Evolutionary conservation across 805 yeast genomes (phyloP).

Genomic region (Candida loeiensis): DNA sequence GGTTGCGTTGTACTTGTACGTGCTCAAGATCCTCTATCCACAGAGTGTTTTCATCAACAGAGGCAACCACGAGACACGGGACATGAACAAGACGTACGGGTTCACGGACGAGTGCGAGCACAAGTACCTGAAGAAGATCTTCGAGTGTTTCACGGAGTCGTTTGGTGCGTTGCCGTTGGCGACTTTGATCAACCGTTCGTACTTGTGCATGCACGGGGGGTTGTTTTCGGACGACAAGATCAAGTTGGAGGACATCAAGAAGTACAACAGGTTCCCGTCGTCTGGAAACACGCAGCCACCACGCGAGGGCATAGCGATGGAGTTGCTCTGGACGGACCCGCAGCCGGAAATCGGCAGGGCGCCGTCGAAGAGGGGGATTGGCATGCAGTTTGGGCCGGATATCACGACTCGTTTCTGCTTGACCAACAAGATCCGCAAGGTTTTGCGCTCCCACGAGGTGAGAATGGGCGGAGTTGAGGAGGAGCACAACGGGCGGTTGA

Average conservation of each 20-base stretch:
- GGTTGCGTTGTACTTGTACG: conserved; percentile 77
- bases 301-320: conserved; percentile 91
- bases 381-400: conserved; percentile 96
- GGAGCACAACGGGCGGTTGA: conserved; percentile 81
- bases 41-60: conserved; percentile 69
- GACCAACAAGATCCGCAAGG: conserved; percentile 65
- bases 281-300: conserved; percentile 71
- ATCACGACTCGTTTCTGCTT: conserved; percentile 77
- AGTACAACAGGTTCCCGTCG: conserved; percentile 59
- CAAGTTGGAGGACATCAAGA: conserved; percentile 69
- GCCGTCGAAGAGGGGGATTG: conserved; percentile 91
- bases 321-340: conserved; percentile 96
- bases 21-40: conserved; percentile 76
- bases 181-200: conserved; percentile 70
- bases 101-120: conserved; percentile 93
- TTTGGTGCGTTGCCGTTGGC: conserved; percentile 87
- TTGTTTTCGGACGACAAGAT: conserved; percentile 75
- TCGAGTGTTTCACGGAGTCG: conserved; percentile 78
- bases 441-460: conserved; percentile 93
- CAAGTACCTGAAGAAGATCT: conserved; percentile 78
- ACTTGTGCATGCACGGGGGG: conserved; percentile 94
- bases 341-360: conserved; percentile 74
- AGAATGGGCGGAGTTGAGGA: conserved; percentile 85
- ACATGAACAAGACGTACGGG: conserved; percentile 95
- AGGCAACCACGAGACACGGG: conserved; percentile 96